Evolutionary conservation across 176 grass and related monocot genomes (phyloP), one percentile per base, ranked within the genome.

Genomic region (Carex scoparia): DNA sequence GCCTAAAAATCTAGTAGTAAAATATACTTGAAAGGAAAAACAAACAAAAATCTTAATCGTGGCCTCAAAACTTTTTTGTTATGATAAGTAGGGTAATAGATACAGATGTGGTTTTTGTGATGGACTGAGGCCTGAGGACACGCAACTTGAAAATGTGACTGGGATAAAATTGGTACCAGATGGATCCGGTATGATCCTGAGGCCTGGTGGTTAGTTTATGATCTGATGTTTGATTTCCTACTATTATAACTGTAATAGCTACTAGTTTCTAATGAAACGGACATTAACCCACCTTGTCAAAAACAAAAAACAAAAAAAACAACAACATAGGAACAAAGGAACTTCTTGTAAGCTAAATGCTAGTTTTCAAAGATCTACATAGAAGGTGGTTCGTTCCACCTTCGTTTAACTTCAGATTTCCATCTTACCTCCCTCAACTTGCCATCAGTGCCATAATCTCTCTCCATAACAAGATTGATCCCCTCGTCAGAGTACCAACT

Each of bases 401-500:
- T 89, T 79, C 93, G 86, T 75, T 95, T 99, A 40, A 99, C 33
- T 86, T 99, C 96, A 67, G 96, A 84, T 87, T 95, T 95, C 28
- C 66, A 92, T 60, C 96, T 92, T 55, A 94, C 96, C 62, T 99
- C 96, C 60, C 81, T 92, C 49, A 99, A 89, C 85, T 81, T 95
- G 18, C 91, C 93, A 82, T 99, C 96, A 54, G 85, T 91, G 28
- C 90, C 93, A 84, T 95, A 99, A 64, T 95, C 96, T 84, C 93
- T 92, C 81, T 99, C 96, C 93, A 95, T 99, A 35, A 95, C 91
- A 84, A 99, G 88, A 89, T 95, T 99, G 40, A 99, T 88, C 59
- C 96, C 96, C 90, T 99, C 96, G 30, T 99, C 93, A 3, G 93
- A 95, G 88, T 94, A 94, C 96, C 96, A 99, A 19, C 96, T 86